Percentiles rank a stretch among this genome's conserved stretches.
These are phyloP conservation scores for Phycomyces blakesleeanus DNA, from an alignment of 192 early-diverging fungal genomes.

Conservation along the genomic window DNA sequence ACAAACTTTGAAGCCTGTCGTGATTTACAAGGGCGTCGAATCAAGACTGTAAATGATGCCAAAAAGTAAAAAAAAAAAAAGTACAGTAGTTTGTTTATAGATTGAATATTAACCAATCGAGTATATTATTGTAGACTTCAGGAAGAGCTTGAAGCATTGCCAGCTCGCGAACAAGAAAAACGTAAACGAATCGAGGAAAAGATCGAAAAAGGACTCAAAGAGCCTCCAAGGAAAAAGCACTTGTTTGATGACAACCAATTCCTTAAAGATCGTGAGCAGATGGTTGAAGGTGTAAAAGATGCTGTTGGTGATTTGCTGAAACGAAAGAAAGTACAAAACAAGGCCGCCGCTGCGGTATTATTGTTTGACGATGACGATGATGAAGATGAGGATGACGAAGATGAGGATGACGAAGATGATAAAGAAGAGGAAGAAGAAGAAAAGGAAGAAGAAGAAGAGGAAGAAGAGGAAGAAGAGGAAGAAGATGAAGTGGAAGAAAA, in stretches of 20 bases:
- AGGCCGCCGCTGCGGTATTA: background rate
- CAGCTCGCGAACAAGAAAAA: conserved; percentile 61
- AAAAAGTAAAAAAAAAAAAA: conserved; percentile 57
- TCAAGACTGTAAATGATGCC: conserved; percentile 88
- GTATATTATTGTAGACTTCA: conserved; percentile 47
- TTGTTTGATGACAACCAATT: conserved; percentile 85
- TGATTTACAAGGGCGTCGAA: conserved; percentile 84
- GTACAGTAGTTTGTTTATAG: conserved; percentile 5
- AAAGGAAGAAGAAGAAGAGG: background rate
- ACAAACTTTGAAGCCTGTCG: conserved; percentile 92
- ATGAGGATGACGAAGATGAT: background rate
- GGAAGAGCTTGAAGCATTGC: conserved; percentile 65
- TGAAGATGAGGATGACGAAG: background rate
- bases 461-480: conserved; percentile 1
- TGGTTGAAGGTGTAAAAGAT: conserved; percentile 56
- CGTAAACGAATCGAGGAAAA: conserved; percentile 63
- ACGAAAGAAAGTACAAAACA: conserved; percentile 8
- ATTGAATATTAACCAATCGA: background rate
- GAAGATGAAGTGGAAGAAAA: background rate
- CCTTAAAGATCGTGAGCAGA: conserved; percentile 59
- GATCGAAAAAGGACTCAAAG: conserved; percentile 75
- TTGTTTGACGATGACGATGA: background rate
- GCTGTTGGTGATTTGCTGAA: conserved; percentile 46
- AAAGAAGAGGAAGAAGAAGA: background rate
- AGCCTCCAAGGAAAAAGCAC: conserved; percentile 62